A percentile compares a stretch with the other conserved stretches of the same genome.
Evolutionary conservation across 208 protist genomes (phyloP).

Genomic region (Trypanosoma cruzi): DNA sequence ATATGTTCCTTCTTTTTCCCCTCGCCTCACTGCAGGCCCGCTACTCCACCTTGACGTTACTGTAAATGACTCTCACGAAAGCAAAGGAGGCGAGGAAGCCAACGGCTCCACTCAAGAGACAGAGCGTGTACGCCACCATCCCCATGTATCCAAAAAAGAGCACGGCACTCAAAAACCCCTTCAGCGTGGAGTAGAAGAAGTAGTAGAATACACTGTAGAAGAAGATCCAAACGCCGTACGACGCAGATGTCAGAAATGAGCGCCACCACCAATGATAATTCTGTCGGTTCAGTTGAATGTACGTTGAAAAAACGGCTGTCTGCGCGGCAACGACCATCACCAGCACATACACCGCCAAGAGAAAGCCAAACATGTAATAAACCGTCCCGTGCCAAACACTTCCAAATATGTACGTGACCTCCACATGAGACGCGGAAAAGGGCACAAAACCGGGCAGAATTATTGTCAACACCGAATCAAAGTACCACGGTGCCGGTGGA

Average conservation of each 20-base stretch:
- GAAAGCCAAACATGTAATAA: constrained; percentile 97
- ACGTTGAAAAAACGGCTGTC: constrained; percentile 94
- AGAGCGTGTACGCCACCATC: constrained; percentile 36
- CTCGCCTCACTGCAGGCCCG: background rate
- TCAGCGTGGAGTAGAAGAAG: constrained; percentile 59
- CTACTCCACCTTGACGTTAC: constrained; percentile 51
- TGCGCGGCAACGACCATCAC: constrained; percentile 93
- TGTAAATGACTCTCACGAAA: constrained; percentile 61
- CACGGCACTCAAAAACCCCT: constrained; percentile 38
- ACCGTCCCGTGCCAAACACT: constrained; percentile 85
- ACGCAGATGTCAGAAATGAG: constrained; percentile 83
- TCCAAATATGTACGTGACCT: constrained; percentile 96
- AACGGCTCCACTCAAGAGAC: constrained; percentile 49
- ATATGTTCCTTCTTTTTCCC: constrained; percentile 2
- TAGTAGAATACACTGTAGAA: constrained; percentile 92
- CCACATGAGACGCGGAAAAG: constrained; percentile 97
- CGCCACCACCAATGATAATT: constrained; percentile 98
- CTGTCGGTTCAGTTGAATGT: constrained; percentile 94
- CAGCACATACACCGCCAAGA: constrained; percentile 95
- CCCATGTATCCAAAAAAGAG: constrained; percentile 75
- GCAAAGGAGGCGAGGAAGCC: constrained; percentile 59
- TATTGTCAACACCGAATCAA: constrained; percentile 33
- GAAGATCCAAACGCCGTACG: constrained; percentile 90
- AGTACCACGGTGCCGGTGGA: constrained; percentile 84
- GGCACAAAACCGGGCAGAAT: constrained; percentile 84